phyloP scores from a whole-genome alignment of 2,329 filamentous ascomycete genomes.

The Acarospora socialis region DNA sequence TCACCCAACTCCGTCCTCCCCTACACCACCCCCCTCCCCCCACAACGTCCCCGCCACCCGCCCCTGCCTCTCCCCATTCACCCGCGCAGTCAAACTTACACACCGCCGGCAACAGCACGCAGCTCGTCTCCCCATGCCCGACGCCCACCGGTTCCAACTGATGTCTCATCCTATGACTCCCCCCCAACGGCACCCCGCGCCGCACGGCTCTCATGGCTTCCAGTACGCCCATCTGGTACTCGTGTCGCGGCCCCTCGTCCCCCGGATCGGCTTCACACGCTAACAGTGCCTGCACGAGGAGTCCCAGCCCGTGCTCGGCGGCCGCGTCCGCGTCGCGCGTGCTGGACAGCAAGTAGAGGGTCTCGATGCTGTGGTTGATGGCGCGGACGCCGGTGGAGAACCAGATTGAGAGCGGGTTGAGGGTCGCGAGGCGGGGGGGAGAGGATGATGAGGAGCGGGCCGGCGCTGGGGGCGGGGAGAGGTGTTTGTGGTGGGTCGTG shows the following conservation, averaged over 20 bases:
- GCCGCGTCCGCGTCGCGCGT: slow-evolving; percentile 24
- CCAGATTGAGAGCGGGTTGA: slow-evolving; percentile 41
- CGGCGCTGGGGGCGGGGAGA: slow-evolving; percentile 24
- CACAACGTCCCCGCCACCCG: slow-evolving; percentile 29
- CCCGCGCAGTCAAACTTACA: slow-evolving; percentile 39
- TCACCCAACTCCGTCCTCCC: slow-evolving; percentile 33
- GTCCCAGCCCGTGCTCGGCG: slow-evolving; percentile 26
- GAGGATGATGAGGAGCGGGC: slow-evolving; percentile 41
- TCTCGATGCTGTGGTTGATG: slow-evolving; percentile 46
- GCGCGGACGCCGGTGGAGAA: slow-evolving; percentile 42
- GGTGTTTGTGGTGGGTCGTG: slow-evolving; percentile 22
- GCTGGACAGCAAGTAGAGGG: slow-evolving; percentile 30
- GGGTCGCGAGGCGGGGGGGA: slow-evolving; percentile 37
- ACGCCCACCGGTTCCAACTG: slow-evolving; percentile 42
- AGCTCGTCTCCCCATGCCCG: slow-evolving; percentile 47
- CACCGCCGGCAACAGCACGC: slow-evolving; percentile 40
- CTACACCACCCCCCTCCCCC: slow-evolving; percentile 24
- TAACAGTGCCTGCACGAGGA: slow-evolving; percentile 31
- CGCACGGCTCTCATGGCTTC: slow-evolving; percentile 37
- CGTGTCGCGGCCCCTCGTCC: slow-evolving; percentile 30
- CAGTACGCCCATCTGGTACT: slow-evolving; percentile 38
- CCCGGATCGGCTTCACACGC: slow-evolving; percentile 23
- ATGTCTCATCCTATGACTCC: slow-evolving; percentile 39
- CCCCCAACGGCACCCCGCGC: slow-evolving; percentile 30
- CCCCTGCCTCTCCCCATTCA: slow-evolving; percentile 30